A percentile compares a stretch with the other conserved stretches of the same genome.
These are phyloP conservation scores for Dothideomycetes sp. DNA, from an alignment of 2,329 filamentous ascomycete genomes.

Conservation along the genomic window DNA sequence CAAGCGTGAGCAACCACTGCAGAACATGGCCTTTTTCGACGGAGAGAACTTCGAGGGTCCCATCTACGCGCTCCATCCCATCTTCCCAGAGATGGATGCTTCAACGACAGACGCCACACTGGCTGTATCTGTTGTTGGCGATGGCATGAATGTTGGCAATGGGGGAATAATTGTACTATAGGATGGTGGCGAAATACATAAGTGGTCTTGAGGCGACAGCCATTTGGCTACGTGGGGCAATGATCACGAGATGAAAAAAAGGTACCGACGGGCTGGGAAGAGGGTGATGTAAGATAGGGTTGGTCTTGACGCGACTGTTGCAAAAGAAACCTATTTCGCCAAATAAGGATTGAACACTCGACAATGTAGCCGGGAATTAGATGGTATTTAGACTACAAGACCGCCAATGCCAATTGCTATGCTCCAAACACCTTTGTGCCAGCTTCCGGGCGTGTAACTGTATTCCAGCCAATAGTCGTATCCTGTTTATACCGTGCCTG, in stretches of 20 bases:
- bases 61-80: slow-evolving; percentile 44
- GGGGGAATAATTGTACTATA: neutral
- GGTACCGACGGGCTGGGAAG: no score
- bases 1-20: slow-evolving; percentile 82
- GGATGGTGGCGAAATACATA: no score
- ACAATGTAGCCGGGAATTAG: no score
- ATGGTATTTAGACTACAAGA: neutral
- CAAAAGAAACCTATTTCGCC: no score
- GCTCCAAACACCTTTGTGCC: neutral
- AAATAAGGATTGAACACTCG: no score
- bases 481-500: slow-evolving; percentile 47
- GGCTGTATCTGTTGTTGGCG: neutral
- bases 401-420: neutral
- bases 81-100: slow-evolving; percentile 5
- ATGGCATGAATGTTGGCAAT: no score
- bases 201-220: no score
- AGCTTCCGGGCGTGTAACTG: neutral
- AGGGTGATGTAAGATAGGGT: no score
- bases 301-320: no score
- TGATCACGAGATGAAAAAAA: no score
- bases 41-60: slow-evolving; percentile 68
- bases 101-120: neutral
- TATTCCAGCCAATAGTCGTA: neutral
- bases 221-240: no score
- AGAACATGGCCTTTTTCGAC: slow-evolving; percentile 90